Conservation (phyloP, 1,139 yeast genomes). For the Torulaspora globosa region DNA sequence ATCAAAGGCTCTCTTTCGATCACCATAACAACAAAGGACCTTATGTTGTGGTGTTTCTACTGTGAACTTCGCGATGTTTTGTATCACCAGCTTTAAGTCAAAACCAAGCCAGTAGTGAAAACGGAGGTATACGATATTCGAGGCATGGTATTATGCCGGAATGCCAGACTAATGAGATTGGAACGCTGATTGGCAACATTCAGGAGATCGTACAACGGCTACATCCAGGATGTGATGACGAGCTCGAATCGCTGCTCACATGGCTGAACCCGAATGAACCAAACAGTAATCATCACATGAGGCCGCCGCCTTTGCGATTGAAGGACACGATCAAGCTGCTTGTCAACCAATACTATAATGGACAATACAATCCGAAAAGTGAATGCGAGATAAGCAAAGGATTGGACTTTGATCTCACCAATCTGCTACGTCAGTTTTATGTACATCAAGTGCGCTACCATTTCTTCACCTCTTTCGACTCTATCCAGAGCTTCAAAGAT, state of each 20-base stretch:
- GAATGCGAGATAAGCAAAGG: conserved; percentile 10
- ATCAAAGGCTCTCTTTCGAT: neutral
- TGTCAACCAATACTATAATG: conserved; percentile 7
- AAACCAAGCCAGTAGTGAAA: neutral
- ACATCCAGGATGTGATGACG: conserved; percentile 20
- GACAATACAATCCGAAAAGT: neutral
- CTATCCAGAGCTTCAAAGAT: conserved; percentile 22
- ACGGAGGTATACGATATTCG: neutral
- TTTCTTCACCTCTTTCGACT: conserved; percentile 21
- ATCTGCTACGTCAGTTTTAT: conserved; percentile 22
- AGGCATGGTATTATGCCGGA: conserved; percentile 8
- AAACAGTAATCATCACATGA: conserved; percentile 24
- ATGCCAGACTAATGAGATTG: conserved; percentile 8
- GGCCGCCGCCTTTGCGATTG: conserved; percentile 28
- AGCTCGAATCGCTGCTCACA: conserved; percentile 26
- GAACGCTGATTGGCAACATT: conserved; percentile 2
- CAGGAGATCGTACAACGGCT: conserved; percentile 5
- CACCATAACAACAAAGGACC: too few species aligned
- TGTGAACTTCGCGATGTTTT: conserved; percentile 7
- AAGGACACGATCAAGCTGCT: conserved; percentile 25
- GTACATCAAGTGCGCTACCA: conserved; percentile 23
- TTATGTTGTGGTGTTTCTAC: neutral
- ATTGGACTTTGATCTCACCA: conserved; percentile 9
- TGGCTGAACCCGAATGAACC: conserved; percentile 31
- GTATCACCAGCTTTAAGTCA: conserved; percentile 5